Percentiles rank a stretch among this genome's conserved stretches.
phyloP scores from a whole-genome alignment of 139 green algal species.

The Micractinium sp. region DNA sequence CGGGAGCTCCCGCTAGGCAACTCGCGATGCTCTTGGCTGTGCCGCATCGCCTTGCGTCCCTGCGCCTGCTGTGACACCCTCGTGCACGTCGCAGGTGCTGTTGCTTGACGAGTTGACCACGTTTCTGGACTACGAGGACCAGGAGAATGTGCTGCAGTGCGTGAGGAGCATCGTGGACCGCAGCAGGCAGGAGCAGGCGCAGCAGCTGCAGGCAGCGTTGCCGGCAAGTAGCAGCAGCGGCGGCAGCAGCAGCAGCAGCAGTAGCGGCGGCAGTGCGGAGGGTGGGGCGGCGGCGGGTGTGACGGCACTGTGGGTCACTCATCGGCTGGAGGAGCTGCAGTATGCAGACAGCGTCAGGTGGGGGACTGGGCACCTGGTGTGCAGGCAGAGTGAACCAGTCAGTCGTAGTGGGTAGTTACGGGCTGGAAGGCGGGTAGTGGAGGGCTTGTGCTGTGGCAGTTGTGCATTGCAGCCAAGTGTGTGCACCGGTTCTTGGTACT shows the following conservation, averaged over 20 bases:
- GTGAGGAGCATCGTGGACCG: slow-evolving; percentile 66
- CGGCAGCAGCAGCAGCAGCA: background rate
- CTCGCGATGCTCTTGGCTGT: background rate
- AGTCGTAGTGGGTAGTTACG: background rate
- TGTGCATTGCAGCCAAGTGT: background rate
- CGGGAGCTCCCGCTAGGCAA: background rate
- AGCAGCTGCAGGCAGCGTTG: slow-evolving; percentile 2
- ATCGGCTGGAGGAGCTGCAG: slow-evolving; percentile 94
- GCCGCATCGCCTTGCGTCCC: background rate
- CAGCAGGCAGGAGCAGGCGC: background rate
- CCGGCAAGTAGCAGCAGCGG: background rate
- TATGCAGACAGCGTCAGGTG: slow-evolving; percentile 84
- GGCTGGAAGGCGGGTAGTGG: no score
- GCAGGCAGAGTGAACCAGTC: background rate
- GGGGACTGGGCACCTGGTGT: background rate
- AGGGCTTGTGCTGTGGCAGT: no score
- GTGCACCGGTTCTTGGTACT: no score
- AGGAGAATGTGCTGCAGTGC: slow-evolving; percentile 80
- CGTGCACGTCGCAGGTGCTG: slow-evolving; percentile 66
- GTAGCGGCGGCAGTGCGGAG: background rate
- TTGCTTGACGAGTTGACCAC: slow-evolving; percentile 99
- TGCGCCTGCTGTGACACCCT: background rate
- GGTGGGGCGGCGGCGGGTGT: slow-evolving; percentile 45
- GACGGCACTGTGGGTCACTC: slow-evolving; percentile 96
- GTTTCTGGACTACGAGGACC: slow-evolving; percentile 94